Percentiles rank a stretch among this genome's conserved stretches.
Evolutionary conservation across 2,329 filamentous ascomycete genomes (phyloP).

Genomic region (Stenocarpella maydis): DNA sequence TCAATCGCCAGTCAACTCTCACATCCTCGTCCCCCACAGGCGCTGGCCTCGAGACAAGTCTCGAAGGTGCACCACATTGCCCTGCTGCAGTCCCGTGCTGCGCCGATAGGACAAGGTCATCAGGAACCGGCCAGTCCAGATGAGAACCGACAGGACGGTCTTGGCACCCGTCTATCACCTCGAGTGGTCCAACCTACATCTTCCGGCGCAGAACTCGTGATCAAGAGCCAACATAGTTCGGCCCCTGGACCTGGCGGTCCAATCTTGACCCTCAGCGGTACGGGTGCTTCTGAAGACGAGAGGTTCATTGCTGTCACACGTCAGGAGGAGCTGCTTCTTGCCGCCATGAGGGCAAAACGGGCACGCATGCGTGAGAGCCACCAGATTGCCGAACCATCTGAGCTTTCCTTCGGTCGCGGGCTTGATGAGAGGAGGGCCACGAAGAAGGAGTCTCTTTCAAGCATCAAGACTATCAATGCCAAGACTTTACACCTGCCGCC

Average conservation of each 20-base stretch:
- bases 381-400: neutral
- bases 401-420: neutral
- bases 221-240: conserved; percentile 45
- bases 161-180: conserved; percentile 38
- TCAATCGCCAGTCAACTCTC: conserved; percentile 28
- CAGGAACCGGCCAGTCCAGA: conserved; percentile 19
- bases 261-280: conserved; percentile 40
- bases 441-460: conserved; percentile 34
- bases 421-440: conserved; percentile 3
- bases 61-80: conserved; percentile 31
- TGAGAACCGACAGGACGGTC: conserved; percentile 33
- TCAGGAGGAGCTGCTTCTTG: conserved; percentile 66
- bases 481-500: conserved; percentile 14
- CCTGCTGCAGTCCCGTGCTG: conserved; percentile 28
- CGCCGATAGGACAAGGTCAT: conserved; percentile 22
- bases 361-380: conserved; percentile 59
- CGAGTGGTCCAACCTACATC: conserved; percentile 52
- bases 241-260: conserved; percentile 42
- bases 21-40: conserved; percentile 22
- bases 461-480: conserved; percentile 32
- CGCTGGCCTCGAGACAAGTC: neutral
- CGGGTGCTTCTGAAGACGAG: conserved; percentile 42
- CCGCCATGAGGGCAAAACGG: conserved; percentile 64
- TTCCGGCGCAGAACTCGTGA: conserved; percentile 58
- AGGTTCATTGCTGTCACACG: conserved; percentile 66